Base-by-base conservation (phyloP, 2,329 filamentous ascomycete species). In the Chaetomium sp. region DNA sequence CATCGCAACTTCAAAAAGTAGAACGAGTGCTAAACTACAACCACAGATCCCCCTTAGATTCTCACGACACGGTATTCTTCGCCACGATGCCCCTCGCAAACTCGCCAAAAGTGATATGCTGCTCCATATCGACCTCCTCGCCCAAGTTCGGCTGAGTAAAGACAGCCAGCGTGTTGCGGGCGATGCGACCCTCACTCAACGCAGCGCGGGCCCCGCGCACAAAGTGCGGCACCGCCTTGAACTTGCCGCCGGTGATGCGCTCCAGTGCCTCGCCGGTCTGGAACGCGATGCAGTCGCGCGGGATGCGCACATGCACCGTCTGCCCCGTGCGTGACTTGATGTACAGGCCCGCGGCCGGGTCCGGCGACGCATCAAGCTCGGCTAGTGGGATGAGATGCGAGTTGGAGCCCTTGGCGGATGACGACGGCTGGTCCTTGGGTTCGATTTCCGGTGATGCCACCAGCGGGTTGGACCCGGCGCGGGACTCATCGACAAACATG, bases 71-170 rank as follows among this genome's bases (percentile, higher is more conserved):
- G 0, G 81, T 84, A 57, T 84, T 84, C 67, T 79, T 82, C 3
- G 76, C 74, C 40, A 84, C 79, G 50, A 84, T 77, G 0, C 79
- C 79, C 52, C 80, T 71, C 3, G 88, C 88, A 75, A 91, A 90
- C 65, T 87, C 81, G 27, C 87, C 88, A 78, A 91, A 92, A 41
- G 81, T 87, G 55, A 84, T 76, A 40, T 81, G 79, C 64, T 82
- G 78, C 67, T 80, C 76, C 56, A 82, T 78, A 66, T 92, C 88
- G 11, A 92, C 86, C 72, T 84, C 80, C 64, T 91, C 88, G 64
- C 82, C 88, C 58, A 97, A 71, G 74, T 96, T 96, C 32, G 94
- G 94, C 79, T 99, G 94, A 56, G 92, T 99, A 68, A 97, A 99
- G 8, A 97, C 91, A 0, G 94, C 94, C 62, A 99, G 73, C 8